Evolutionary conservation across 208 protist species (phyloP).

Genomic region (Trypanosomatidae sp.): DNA sequence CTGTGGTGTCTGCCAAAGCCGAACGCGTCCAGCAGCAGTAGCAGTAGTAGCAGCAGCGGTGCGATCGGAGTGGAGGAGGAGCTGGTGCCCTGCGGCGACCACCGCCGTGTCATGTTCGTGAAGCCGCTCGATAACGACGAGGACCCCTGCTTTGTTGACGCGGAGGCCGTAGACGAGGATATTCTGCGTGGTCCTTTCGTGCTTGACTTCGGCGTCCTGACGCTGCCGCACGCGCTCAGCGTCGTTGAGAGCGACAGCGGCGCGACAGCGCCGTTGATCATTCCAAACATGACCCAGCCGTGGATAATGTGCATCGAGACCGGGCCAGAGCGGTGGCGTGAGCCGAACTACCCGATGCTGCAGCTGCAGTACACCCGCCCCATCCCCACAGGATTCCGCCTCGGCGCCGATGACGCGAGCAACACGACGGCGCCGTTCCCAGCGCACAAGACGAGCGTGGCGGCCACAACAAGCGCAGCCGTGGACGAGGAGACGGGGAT

Average conservation of each 20-base stretch:
- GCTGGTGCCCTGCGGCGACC: conserved; percentile 49
- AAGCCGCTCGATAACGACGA: conserved; percentile 61
- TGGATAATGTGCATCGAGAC: conserved; percentile 80
- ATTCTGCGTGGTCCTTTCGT: conserved; percentile 58
- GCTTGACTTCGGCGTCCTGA: conserved; percentile 51
- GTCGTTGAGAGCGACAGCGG: conserved; percentile 23
- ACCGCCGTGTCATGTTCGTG: conserved; percentile 68
- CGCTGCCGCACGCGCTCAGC: conserved; percentile 45
- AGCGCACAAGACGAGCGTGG: too few species aligned
- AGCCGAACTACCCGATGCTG: conserved; percentile 46
- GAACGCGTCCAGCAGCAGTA: too few species aligned
- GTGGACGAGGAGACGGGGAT: conserved; percentile 29
- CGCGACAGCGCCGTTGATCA: neutral
- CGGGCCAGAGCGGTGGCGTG: conserved; percentile 59
- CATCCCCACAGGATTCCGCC: conserved; percentile 52
- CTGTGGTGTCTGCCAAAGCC: conserved; percentile 40
- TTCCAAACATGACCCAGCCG: conserved; percentile 56
- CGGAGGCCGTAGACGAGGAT: conserved; percentile 35
- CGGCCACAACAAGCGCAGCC: too few species aligned
- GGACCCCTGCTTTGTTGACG: conserved; percentile 70
- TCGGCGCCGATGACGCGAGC: conserved; percentile 48
- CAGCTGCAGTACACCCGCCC: conserved; percentile 61
- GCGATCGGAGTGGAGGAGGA: conserved; percentile 6
- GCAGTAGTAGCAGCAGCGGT: conserved; percentile 5
- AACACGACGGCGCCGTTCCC: conserved; percentile 48